Evolutionary conservation across 108 stramenopile genomes (phyloP).

Genomic region (Nannochloropsis gaditana): DNA sequence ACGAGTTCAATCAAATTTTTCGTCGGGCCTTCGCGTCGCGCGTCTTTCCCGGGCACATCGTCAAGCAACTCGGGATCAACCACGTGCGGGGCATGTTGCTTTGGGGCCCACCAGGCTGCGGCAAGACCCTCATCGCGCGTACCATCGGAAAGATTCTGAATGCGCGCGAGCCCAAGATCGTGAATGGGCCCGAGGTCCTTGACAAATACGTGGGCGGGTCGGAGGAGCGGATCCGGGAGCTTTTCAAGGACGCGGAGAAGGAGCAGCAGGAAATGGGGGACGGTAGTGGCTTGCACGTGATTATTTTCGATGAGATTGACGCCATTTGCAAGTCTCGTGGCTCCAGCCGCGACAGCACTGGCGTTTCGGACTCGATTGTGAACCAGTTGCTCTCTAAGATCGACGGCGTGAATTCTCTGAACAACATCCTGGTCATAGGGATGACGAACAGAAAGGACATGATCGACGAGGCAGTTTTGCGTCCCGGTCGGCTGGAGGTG

Average conservation of each 20-base stretch:
- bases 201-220: constrained; percentile 93
- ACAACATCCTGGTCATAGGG: constrained; percentile 97
- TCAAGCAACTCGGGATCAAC: constrained; percentile 91
- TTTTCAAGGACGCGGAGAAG: constrained; percentile 72
- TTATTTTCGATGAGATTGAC: constrained; percentile 99
- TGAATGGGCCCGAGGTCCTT: constrained; percentile 95
- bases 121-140: constrained; percentile 96
- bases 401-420: constrained; percentile 96
- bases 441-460: constrained; percentile 99
- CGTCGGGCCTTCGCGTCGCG: constrained; percentile 93
- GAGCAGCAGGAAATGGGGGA: constrained; percentile 74
- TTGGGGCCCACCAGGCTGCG: constrained; percentile 91
- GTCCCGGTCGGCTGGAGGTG: constrained; percentile 91
- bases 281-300: constrained; percentile 88
- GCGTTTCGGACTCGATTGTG: constrained; percentile 94
- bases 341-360: constrained; percentile 77
- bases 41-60: constrained; percentile 83
- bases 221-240: constrained; percentile 93
- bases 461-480: constrained; percentile 96
- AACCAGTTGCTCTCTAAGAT: constrained; percentile 98
- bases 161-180: constrained; percentile 94
- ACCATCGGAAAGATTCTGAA: constrained; percentile 95
- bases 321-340: constrained; percentile 96
- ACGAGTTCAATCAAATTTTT: constrained; percentile 95
- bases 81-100: constrained; percentile 97